Evolutionary conservation across 306 rosid genomes (phyloP).

Genomic region (Vigna trinervia): DNA sequence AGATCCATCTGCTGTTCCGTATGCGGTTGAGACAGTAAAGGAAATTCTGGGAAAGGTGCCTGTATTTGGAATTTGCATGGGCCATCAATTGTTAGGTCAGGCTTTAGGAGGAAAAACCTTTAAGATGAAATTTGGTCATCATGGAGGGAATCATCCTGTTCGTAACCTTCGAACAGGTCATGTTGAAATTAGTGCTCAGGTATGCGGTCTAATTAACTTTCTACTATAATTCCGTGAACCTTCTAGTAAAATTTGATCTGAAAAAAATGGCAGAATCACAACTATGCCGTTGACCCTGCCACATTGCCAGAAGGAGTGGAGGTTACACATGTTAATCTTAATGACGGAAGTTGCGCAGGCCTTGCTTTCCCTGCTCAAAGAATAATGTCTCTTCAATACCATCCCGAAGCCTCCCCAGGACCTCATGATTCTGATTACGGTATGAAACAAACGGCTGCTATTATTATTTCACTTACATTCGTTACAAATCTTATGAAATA

Average conservation of each 20-base stretch:
- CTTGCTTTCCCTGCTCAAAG: constrained; percentile 80
- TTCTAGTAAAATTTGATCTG: too few relatives aligned
- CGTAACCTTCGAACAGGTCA: constrained; percentile 71
- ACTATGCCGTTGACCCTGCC: constrained; percentile 83
- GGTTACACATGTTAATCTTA: constrained; percentile 89
- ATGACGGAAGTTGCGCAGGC: constrained; percentile 91
- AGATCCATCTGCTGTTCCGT: constrained; percentile 95
- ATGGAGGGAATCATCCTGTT: constrained; percentile 98
- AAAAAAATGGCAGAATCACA: constrained; percentile 72
- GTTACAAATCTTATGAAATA: constrained; percentile 18
- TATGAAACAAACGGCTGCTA: constrained; percentile 23
- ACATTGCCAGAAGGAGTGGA: constrained; percentile 87
- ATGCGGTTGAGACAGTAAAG: constrained; percentile 90
- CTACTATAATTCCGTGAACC: too few relatives aligned
- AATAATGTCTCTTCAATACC: constrained; percentile 94
- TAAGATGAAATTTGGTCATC: constrained; percentile 98
- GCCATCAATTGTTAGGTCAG: constrained; percentile 94
- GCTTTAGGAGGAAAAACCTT: constrained; percentile 95
- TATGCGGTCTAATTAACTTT: constrained; percentile 32
- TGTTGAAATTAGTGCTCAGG: constrained; percentile 98
- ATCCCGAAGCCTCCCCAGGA: constrained; percentile 99
- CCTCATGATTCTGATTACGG: constrained; percentile 98
- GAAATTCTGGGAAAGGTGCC: constrained; percentile 83
- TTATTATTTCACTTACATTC: too few relatives aligned
- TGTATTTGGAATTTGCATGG: constrained; percentile 99